A percentile compares a stretch with the other conserved stretches of the same genome.
Conservation (phyloP, 257 asterid genomes). For the Ehretia macrophylla region DNA sequence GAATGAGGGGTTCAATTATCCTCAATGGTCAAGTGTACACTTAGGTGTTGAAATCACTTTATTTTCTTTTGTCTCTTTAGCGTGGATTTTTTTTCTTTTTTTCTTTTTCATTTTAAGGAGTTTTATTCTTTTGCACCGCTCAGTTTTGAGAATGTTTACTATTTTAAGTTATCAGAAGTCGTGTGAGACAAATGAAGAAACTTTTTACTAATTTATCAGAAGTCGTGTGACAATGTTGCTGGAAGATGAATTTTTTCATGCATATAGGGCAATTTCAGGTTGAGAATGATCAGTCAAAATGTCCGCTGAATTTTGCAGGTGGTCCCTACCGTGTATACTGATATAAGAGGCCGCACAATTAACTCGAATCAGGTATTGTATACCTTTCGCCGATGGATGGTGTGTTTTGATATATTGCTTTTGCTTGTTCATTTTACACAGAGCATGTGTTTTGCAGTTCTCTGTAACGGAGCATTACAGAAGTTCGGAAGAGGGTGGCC, state of each 20-base stretch:
- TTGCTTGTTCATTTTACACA: slow-evolving; percentile 2
- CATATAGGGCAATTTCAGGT: no score
- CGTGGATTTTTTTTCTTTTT: no score
- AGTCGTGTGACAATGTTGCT: neutral
- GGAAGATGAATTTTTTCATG: neutral
- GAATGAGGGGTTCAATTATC: no score
- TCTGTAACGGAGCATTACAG: slow-evolving; percentile 96
- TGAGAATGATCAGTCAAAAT: slow-evolving; percentile 8
- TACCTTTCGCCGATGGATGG: slow-evolving; percentile 13
- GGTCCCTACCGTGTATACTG: slow-evolving; percentile 83
- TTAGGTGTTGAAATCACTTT: no score
- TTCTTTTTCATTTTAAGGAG: no score
- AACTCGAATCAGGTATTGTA: slow-evolving; percentile 82
- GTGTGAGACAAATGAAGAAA: no score
- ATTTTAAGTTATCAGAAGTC: no score
- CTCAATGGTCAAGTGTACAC: no score
- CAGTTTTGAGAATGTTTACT: no score
- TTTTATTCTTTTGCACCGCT: no score
- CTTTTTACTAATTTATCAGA: no score
- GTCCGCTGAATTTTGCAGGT: slow-evolving; percentile 58
- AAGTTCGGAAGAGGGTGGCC: slow-evolving; percentile 50
- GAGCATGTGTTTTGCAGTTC: slow-evolving; percentile 51
- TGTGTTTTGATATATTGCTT: neutral
- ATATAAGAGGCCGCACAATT: slow-evolving; percentile 64
- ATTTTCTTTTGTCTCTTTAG: no score